Base-by-base conservation (phyloP, 345 rosid genomes). In the Tarenaya hassleriana region DNA sequence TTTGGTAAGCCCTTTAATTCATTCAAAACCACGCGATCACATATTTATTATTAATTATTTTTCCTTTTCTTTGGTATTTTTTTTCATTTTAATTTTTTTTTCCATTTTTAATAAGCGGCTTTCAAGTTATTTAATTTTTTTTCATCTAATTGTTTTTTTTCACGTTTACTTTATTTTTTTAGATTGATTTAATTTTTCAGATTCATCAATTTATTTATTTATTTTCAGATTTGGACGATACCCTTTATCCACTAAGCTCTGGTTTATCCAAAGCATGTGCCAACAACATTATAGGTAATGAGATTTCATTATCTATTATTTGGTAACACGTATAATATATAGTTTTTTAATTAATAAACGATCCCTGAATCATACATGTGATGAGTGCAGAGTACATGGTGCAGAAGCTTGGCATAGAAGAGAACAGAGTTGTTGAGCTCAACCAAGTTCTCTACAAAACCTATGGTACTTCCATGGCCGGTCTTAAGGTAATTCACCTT, bases 391-490 rank as follows among this genome's bases (percentile, higher is more conserved):
- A 84, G 40, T 90, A 71, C 38, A 78, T 84, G 91, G 65, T 77
- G 52, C 72, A 86, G 39, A 67, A 68, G 52, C 81, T 90, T 56
- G 88, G 94, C 20, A 75, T 86, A 47, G 91, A 82, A 42, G 69
- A 55, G 76, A 71, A 69, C 37, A 73, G 70, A 60, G 75, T 74
- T 35, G 55, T 68, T 33, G 84, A 75, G 27, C 43, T 80, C 35
- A 78, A 91, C 48, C 63, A 67, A 16, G 69, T 80, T 16, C 77
- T 86, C 35, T 90, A 84, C 70, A 83, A 58, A 39, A 84, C 72
- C 47, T 82, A 82, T 64, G 96, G 96, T 40, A 90, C 96, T 52
- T 72, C 96, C 47, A 78, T 86, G 95, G 96, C 96, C 64, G 97
- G 97, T 57, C 85, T 90, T 17, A 75, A 77, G 91, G 97, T 86